Base-by-base conservation (phyloP, 2,329 filamentous ascomycete genomes). In the Arachnomyces sp. region DNA sequence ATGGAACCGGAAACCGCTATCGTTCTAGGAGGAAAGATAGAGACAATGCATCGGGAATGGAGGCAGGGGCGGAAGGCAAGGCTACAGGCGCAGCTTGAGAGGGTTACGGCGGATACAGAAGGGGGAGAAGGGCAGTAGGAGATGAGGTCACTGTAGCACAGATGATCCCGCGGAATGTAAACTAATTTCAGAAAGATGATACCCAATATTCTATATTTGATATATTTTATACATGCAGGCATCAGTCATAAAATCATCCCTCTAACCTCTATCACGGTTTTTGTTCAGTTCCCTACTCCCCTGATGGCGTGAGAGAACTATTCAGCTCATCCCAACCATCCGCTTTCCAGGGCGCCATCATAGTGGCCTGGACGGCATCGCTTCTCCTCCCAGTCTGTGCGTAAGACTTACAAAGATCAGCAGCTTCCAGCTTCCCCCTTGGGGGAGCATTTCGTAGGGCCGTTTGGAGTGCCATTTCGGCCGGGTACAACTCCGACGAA, bases 1-100 rank as follows among this genome's bases (percentile, higher is more conserved):
- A 67, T 98, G 14, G 81, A 87, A 46, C 80, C 85, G 1, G 67
- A 66, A 2, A 78, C 62, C 42, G 81, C 79, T 39, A 72, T 76
- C n/a, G 56, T 94, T 2, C 63, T 95, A n/a, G 92, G 92, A 2
- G 92, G 92, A 0, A 93, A 85, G 65, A 74, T 96, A 33, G 88
- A 95, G 40, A 70, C 68, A 0, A 77, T 88, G 71, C 85, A 96
- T 55, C 81, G 77, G 56, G 71, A 71, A 6, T 96, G 90, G 90
- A 71, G 72, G 34, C 77, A 80, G 11, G 78, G 77, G 2, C 73
- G 84, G 47, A 80, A 94, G 59, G 73, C 71, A 36, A 74, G 77
- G 47, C 60, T 96, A 44, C 79, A 77, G 56, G 73, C 76, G 37
- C 74, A 71, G 9, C 74, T 81, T 13, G 68, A 70, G 14, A 58